Evolutionary conservation across 345 rosid species (phyloP), one percentile per base, ranked within the genome.

Genomic region (Punica granatum): DNA sequence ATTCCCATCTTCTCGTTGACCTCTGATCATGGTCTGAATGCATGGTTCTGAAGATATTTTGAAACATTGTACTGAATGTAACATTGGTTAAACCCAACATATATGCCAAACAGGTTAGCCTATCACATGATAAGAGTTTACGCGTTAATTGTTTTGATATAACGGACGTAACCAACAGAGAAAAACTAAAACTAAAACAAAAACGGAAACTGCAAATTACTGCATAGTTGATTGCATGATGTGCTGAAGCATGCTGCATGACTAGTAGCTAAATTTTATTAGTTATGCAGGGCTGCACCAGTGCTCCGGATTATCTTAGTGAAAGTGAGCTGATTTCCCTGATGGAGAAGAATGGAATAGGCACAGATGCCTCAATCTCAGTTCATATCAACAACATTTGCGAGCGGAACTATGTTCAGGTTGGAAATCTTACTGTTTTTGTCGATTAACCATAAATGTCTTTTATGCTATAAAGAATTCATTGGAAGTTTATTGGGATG

Each of bases 391-490:
- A 90, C 84, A 93, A 93, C 85, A 93, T 93, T 64, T 88, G 97
- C 63, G 98, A 93, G 68, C 90, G 98, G 65, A 90, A 93, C 75
- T 93, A 90, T 79, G 98, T 93, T 58, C 93, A 90, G 97, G 98
- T 88, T 41, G 63, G 75, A 70, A 73, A 69, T 33, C 39, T 54
- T 16, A 36, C 64, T 42, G 70, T 64, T 19, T 32, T 10, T 30
- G 13, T 36, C 36, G 36, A 32, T 65, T 19, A 67, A 62, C 34
- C 60, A 60, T 51, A 64, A 69, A 54, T 60, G 48, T 73, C 69
- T 60, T 67, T 64, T 60, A 43, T 1, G 32, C 70, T 36, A 30
- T 63, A 44, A 37, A 63, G 60, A 56, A 51, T 16, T 21, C 30
- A 51, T 51, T 23, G 1, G 14, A 23, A 56, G 16, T 21, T 51